Evolutionary conservation across 148 eudicot species (phyloP), one percentile per base, ranked within the genome.

Genomic region (Gaultheria prostrata): DNA sequence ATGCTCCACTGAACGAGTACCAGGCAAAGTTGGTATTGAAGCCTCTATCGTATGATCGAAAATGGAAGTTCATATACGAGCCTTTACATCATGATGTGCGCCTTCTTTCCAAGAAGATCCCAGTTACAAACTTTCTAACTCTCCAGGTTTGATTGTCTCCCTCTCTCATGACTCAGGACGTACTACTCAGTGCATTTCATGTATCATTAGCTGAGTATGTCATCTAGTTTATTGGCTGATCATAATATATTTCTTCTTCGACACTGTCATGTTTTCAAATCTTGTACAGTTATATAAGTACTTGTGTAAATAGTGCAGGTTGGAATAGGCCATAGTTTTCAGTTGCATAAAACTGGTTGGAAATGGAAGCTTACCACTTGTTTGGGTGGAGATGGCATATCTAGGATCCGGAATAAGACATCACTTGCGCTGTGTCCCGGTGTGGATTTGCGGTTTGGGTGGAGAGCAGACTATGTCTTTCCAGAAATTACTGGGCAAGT

Each of bases 381-480:
- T 88, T 91, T 92, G 70, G 99, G 98, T 77, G 93, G 94, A 57
- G 99, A 93, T 87, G 97, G 94, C 72, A 32, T 93, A 15, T 96
- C 99, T 84, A 87, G 95, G 80, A 94, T 96, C 59, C 88, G 92
- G 81, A 94, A 96, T 81, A 96, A 96, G 84, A 93, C 99, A 48
- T 86, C 93, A 18, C 86, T 96, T 85, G 95, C 93, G 51, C 76
- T 94, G 85, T 90, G 93, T 83, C 97, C 97, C 26, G 97, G 97
- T 71, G 87, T 94, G 80, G 98, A 94, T 89, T 88, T 96, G 21
- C 93, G 99, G 75, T 96, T 94, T 84, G 97, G 95, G 63, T 96
- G 99, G 99, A 92, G 89, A 86, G 99, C 99, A 5, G 98, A 96
- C 85, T 96, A 92, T 88, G 93, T 92, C 88, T 91, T 96, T 83